phyloP scores from a whole-genome alignment of 768 basidiomycete species.

The Termitomyces bulborhizus region DNA sequence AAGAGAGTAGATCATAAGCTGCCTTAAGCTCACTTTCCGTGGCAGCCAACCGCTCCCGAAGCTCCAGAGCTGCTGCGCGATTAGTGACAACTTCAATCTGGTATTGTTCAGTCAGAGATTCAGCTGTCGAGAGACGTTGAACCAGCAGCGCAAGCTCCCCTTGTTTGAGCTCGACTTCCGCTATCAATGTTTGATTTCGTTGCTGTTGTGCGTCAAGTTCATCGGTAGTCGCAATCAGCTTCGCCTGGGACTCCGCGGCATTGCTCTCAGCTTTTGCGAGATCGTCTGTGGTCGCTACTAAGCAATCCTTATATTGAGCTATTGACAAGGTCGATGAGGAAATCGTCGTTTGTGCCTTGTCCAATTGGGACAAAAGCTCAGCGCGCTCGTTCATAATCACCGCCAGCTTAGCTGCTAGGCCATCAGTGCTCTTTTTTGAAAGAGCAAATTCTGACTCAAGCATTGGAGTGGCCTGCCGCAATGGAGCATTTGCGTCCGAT shows the following conservation, averaged over 20 bases:
- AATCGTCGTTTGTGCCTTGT: conserved; percentile 8
- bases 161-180: conserved; percentile 3
- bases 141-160: conserved; percentile 9
- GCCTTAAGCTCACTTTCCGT: conserved; percentile 3
- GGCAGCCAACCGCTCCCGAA: conserved; percentile 7
- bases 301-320: conserved; percentile 2
- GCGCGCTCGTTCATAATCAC: conserved; percentile 8
- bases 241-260: conserved; percentile 6
- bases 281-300: conserved; percentile 2
- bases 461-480: neutral
- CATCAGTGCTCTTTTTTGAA: conserved; percentile 11
- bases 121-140: conserved; percentile 6
- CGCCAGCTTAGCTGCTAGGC: conserved; percentile 9
- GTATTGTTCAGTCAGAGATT: conserved; percentile 9
- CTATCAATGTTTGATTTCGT: conserved; percentile 7
- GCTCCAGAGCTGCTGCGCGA: conserved; percentile 4
- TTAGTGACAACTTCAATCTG: conserved; percentile 1
- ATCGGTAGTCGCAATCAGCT: conserved; percentile 3
- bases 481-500: neutral
- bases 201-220: conserved; percentile 9
- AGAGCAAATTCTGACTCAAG: conserved; percentile 5
- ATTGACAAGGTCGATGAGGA: conserved; percentile 1
- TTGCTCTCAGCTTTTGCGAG: conserved; percentile 1
- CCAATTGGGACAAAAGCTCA: conserved; percentile 3
- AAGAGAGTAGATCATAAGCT: conserved; percentile 11